Conservation (phyloP, 495 filamentous ascomycete genomes). For the Pseudotulostoma volvatum region DNA sequence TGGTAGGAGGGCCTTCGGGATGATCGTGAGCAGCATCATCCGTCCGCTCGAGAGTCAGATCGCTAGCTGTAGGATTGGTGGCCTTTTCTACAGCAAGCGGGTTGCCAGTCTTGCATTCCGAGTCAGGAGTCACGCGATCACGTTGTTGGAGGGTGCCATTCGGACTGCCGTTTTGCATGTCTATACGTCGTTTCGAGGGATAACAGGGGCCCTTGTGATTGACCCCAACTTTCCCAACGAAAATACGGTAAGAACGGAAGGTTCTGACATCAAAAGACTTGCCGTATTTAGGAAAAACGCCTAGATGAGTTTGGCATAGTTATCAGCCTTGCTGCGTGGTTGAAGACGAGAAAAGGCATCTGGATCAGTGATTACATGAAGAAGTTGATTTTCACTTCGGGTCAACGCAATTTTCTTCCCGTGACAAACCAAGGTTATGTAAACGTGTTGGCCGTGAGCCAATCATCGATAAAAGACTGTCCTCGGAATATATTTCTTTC, state of each 20-base stretch:
- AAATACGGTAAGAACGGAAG: slow-evolving; percentile 39
- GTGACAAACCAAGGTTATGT: slow-evolving; percentile 12
- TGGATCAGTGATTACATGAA: slow-evolving; percentile 23
- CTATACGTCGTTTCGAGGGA: slow-evolving; percentile 34
- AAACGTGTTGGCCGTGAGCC: too few species aligned
- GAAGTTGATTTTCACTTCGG: slow-evolving; percentile 19
- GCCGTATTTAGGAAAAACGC: slow-evolving; percentile 30
- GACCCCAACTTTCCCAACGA: slow-evolving; percentile 54
- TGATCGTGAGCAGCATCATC: slow-evolving; percentile 17
- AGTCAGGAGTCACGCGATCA: slow-evolving; percentile 27
- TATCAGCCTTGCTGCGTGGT: slow-evolving; percentile 27
- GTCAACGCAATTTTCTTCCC: slow-evolving; percentile 15
- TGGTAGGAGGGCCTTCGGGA: slow-evolving; percentile 43
- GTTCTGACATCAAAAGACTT: slow-evolving; percentile 52
- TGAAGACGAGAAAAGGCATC: slow-evolving; percentile 21
- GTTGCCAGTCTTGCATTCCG: slow-evolving; percentile 13
- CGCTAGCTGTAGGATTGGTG: slow-evolving; percentile 15
- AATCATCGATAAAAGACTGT: too few species aligned
- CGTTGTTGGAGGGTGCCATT: slow-evolving; percentile 31
- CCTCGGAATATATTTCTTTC: too few species aligned
- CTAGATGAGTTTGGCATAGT: slow-evolving; percentile 47
- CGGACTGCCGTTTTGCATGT: slow-evolving; percentile 42
- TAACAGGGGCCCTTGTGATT: slow-evolving; percentile 30
- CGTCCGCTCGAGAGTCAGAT: slow-evolving; percentile 17
- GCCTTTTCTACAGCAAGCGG: slow-evolving; percentile 11